phyloP scores from a whole-genome alignment of 257 asterid species.

The Lithospermum erythrorhizon region DNA sequence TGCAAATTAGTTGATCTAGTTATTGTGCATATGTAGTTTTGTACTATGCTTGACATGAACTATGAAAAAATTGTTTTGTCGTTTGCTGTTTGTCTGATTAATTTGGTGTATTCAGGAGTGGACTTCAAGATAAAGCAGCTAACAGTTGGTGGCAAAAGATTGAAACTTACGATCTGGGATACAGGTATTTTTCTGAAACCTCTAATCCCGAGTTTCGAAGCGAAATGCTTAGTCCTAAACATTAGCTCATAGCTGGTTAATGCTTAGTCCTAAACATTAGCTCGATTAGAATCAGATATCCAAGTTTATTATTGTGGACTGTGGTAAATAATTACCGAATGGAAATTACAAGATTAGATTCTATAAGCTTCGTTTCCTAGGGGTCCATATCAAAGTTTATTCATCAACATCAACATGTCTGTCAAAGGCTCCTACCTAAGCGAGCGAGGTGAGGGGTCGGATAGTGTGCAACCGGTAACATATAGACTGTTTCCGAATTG shows the following conservation, averaged over 20 bases:
- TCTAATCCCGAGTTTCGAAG: background rate
- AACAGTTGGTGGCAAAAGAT: conserved; percentile 54
- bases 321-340: no score
- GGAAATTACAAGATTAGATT: background rate
- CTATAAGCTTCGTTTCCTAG: no score
- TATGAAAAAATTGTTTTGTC: no score
- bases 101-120: conserved; percentile 43
- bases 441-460: no score
- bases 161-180: conserved; percentile 90
- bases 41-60: no score
- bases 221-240: background rate
- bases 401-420: no score
- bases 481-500: no score
- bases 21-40: no score
- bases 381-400: no score
- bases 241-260: background rate
- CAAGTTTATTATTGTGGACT: background rate
- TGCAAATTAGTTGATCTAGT: no score
- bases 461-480: no score
- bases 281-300: background rate
- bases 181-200: conserved; percentile 35
- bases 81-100: conserved; percentile 7
- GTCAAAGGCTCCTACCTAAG: no score
- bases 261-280: background rate
- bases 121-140: conserved; percentile 85